phyloP scores from a whole-genome alignment of 208 protist genomes.

The Trypanosoma scelopori region DNA sequence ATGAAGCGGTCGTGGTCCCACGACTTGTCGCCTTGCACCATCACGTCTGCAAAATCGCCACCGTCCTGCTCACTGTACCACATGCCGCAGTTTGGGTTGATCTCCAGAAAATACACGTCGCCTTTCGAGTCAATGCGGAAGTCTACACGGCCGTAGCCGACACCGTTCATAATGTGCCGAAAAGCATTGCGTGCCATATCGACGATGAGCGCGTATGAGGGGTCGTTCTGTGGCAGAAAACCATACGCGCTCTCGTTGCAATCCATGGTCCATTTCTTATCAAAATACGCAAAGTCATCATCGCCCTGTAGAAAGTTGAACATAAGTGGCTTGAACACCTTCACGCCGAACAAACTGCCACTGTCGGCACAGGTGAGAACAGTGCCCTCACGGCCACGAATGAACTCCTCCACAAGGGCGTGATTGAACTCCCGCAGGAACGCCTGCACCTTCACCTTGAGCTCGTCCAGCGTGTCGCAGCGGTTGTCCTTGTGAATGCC shows the following conservation, averaged over 20 bases:
- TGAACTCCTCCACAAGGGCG: constrained; percentile 89
- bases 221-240: constrained; percentile 66
- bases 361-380: constrained; percentile 77
- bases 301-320: constrained; percentile 73
- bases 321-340: constrained; percentile 87
- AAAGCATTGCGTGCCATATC: constrained; percentile 83
- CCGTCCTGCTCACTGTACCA: constrained; percentile 82
- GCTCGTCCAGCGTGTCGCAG: constrained; percentile 77
- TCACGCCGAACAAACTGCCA: constrained; percentile 65
- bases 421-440: constrained; percentile 84
- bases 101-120: constrained; percentile 85
- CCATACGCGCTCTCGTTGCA: constrained; percentile 62
- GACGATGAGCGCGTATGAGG: constrained; percentile 66
- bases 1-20: constrained; percentile 86
- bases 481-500: constrained; percentile 86
- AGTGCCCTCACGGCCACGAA: constrained; percentile 81
- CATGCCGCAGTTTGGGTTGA: constrained; percentile 92
- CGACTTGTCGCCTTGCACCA: constrained; percentile 72
- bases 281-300: constrained; percentile 90
- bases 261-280: constrained; percentile 86
- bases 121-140: constrained; percentile 81
- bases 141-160: constrained; percentile 86
- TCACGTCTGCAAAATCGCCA: constrained; percentile 85
- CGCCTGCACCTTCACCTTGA: constrained; percentile 54
- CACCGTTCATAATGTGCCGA: constrained; percentile 82